Evolutionary conservation across 176 grass and related monocot species (phyloP).

Genomic region (Avena sativa): DNA sequence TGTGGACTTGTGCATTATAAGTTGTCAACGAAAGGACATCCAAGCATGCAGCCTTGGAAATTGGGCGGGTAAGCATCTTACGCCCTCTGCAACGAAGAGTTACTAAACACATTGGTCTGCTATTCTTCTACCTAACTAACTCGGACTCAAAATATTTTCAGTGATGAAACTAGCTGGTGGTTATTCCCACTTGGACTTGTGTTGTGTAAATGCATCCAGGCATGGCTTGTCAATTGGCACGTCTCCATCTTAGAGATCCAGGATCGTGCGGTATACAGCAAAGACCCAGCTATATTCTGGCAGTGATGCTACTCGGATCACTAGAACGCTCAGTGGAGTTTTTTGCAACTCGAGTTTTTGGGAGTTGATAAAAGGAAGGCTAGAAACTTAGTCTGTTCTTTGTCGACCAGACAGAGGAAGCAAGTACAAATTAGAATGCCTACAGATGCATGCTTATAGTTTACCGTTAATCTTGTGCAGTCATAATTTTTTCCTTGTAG

Average conservation of each 20-base stretch:
- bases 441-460: slow-evolving; percentile 41
- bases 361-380: slow-evolving; percentile 54
- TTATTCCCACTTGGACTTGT: slow-evolving; percentile 78
- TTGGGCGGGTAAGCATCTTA: slow-evolving; percentile 71
- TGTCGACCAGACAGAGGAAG: slow-evolving; percentile 44
- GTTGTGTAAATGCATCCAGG: slow-evolving; percentile 92
- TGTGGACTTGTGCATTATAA: slow-evolving; percentile 95
- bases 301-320: slow-evolving; percentile 50
- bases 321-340: background rate
- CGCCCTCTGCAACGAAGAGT: background rate
- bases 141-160: slow-evolving; percentile 34
- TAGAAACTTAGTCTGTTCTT: slow-evolving; percentile 26
- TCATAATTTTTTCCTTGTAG: slow-evolving; percentile 56
- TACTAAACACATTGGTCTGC: background rate
- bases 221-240: slow-evolving; percentile 94
- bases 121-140: slow-evolving; percentile 5
- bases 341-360: slow-evolving; percentile 56
- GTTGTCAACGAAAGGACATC: slow-evolving; percentile 70
- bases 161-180: slow-evolving; percentile 97
- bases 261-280: slow-evolving; percentile 88
- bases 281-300: slow-evolving; percentile 85
- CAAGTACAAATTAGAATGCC: slow-evolving; percentile 48
- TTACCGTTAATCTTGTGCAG: slow-evolving; percentile 49
- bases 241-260: slow-evolving; percentile 95
- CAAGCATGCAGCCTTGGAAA: slow-evolving; percentile 82